These are phyloP conservation scores for Saccharomyces hybrid DNA, from an alignment of 1,139 yeast species.

Conservation along the genomic window DNA sequence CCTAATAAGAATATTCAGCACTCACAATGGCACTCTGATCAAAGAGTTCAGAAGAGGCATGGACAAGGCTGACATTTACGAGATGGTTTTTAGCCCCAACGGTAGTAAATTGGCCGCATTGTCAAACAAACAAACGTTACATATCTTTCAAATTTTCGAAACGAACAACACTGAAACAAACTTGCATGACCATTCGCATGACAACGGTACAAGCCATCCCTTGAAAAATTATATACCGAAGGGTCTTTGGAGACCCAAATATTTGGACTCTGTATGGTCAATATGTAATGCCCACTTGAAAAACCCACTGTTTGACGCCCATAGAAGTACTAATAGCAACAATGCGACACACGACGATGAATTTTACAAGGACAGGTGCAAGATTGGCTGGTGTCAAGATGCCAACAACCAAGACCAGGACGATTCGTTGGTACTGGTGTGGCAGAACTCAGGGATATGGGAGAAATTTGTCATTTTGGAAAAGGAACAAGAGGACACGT, in stretches of 20 bases:
- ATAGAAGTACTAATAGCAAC: constrained; percentile 14
- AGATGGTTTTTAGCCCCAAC: constrained; percentile 76
- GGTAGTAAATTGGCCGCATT: constrained; percentile 73
- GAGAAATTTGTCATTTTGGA: constrained; percentile 72
- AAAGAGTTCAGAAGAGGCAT: constrained; percentile 85
- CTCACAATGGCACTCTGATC: constrained; percentile 61
- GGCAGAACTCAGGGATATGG: constrained; percentile 73
- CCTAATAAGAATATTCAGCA: constrained; percentile 68
- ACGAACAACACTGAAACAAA: constrained; percentile 7
- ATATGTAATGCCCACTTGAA: constrained; percentile 68
- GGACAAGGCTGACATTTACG: constrained; percentile 72
- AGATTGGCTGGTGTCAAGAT: constrained; percentile 30
- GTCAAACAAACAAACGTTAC: constrained; percentile 84
- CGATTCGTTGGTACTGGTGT: constrained; percentile 65
- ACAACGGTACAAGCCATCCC: constrained; percentile 38
- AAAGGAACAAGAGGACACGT: constrained; percentile 22
- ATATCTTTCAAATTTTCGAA: constrained; percentile 53
- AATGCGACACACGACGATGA: constrained; percentile 8
- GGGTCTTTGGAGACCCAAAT: constrained; percentile 48
- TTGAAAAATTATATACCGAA: constrained; percentile 55
- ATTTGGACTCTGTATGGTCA: constrained; percentile 85
- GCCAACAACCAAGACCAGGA: constrained; percentile 26
- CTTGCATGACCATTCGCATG: not conserved
- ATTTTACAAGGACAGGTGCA: constrained; percentile 25
- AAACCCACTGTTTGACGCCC: constrained; percentile 16